phyloP scores from a whole-genome alignment of 2,329 filamentous ascomycete genomes.

The Alternaria gansuensis region DNA sequence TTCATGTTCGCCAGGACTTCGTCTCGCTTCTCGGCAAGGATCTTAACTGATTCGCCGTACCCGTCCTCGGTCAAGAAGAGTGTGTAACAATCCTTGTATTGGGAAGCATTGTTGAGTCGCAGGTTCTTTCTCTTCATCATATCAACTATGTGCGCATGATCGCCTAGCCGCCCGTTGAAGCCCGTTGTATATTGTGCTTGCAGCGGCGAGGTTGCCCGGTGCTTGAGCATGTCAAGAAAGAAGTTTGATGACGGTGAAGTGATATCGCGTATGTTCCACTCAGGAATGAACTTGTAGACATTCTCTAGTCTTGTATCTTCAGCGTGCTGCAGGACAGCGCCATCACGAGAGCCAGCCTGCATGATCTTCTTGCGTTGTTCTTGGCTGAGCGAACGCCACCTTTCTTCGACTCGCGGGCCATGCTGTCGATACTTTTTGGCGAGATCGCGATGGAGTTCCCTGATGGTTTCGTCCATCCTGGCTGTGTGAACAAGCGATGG shows the following conservation, averaged over 20 bases:
- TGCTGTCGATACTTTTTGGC: conserved; percentile 53
- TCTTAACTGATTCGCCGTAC: conserved; percentile 53
- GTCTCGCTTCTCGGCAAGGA: conserved; percentile 29
- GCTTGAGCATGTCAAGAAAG: conserved; percentile 53
- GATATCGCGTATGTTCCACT: conserved; percentile 58
- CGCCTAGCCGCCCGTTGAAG: conserved; percentile 47
- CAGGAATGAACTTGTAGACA: conserved; percentile 55
- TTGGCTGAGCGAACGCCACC: conserved; percentile 55
- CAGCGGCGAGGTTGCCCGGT: conserved; percentile 47
- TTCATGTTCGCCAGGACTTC: conserved; percentile 31
- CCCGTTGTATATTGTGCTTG: conserved; percentile 30
- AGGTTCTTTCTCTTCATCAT: conserved; percentile 52
- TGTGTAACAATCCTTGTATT: conserved; percentile 49
- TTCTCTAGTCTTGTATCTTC: conserved; percentile 51
- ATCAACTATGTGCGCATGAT: conserved; percentile 48
- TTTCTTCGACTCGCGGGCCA: conserved; percentile 45
- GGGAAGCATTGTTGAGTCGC: conserved; percentile 31
- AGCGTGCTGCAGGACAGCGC: conserved; percentile 50
- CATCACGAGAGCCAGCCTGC: conserved; percentile 47
- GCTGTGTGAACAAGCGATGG: not conserved
- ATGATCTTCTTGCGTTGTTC: conserved; percentile 50
- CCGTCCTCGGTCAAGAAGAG: conserved; percentile 48
- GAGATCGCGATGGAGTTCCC: conserved; percentile 54
- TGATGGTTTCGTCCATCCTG: conserved; percentile 28
- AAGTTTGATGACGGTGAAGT: conserved; percentile 43